Evolutionary conservation across 306 rosid genomes (phyloP).

Genomic region (Carpinus viminea): DNA sequence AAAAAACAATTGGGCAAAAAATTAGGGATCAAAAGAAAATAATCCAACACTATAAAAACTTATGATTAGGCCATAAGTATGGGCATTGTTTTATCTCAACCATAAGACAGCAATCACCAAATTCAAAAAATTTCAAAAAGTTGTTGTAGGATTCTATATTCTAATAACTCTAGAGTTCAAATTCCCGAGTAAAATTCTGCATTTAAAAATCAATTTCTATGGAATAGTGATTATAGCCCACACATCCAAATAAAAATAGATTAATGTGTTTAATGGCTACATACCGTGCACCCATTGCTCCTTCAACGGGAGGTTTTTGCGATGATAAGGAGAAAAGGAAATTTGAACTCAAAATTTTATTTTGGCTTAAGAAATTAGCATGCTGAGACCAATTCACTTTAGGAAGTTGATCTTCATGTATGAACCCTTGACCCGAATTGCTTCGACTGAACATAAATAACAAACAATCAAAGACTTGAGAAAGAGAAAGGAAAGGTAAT

Average conservation of each 20-base stretch:
- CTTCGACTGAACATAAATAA: slow-evolving; percentile 35
- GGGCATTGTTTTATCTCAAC: slow-evolving; percentile 6
- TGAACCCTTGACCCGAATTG: slow-evolving; percentile 29
- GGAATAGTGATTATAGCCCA: not conserved
- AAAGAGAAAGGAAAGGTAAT: not conserved
- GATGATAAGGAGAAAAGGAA: slow-evolving; percentile 61
- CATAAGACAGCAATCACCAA: not conserved
- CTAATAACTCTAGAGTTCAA: not conserved
- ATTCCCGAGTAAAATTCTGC: not conserved
- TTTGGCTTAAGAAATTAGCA: slow-evolving; percentile 58
- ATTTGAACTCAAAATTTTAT: slow-evolving; percentile 55
- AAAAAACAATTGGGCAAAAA: not conserved
- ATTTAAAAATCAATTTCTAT: not conserved
- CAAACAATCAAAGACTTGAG: not conserved
- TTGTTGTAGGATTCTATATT: not conserved
- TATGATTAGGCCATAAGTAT: not conserved
- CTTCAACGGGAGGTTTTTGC: slow-evolving; percentile 49
- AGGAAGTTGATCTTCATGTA: slow-evolving; percentile 37
- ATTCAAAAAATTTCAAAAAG: not conserved
- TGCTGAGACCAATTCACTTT: slow-evolving; percentile 67
- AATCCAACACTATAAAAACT: not conserved
- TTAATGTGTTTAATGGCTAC: not conserved
- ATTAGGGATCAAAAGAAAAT: not conserved
- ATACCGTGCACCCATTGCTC: slow-evolving; percentile 39
- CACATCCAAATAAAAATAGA: slow-evolving; percentile 1